A percentile compares a stretch with the other conserved stretches of the same genome.
These are phyloP conservation scores for Solanum etuberosum DNA, from an alignment of 257 asterid genomes.

Conservation along the genomic window DNA sequence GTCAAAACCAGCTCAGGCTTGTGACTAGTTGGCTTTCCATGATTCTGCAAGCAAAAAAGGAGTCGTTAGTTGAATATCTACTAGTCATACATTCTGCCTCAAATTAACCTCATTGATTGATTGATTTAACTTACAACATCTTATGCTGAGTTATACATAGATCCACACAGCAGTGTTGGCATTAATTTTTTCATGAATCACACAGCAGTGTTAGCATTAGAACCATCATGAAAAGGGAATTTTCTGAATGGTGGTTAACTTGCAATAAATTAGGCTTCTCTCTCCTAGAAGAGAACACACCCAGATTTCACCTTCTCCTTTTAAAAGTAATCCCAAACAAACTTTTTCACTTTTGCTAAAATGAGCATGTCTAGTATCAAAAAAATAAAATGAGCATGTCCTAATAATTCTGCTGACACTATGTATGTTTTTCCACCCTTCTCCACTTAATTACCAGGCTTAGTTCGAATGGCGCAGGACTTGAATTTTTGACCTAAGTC, in stretches of 20 bases:
- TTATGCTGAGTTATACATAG: background rate
- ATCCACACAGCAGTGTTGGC: background rate
- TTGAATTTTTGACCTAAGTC: background rate
- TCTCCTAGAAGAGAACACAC: too few relatives aligned
- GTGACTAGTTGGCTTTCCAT: constrained; percentile 93
- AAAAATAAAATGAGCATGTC: background rate
- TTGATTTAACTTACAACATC: background rate
- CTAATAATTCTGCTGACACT: background rate
- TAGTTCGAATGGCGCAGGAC: background rate
- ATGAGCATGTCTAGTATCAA: too few relatives aligned
- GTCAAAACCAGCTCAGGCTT: constrained; percentile 74
- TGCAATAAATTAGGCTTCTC: too few relatives aligned
- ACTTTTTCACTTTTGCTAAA: too few relatives aligned
- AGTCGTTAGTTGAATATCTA: background rate
- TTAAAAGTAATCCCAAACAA: too few relatives aligned
- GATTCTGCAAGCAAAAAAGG: constrained; percentile 47
- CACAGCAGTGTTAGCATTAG: background rate
- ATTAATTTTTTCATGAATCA: background rate
- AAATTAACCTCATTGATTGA: background rate
- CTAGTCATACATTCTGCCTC: background rate
- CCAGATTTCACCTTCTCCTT: too few relatives aligned
- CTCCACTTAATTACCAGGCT: background rate
- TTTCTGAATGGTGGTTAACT: too few relatives aligned
- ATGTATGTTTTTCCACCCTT: background rate
- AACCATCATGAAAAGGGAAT: background rate